phyloP scores from a whole-genome alignment of 805 yeast genomes.

The Wickerhamomyces hampshirensis region DNA sequence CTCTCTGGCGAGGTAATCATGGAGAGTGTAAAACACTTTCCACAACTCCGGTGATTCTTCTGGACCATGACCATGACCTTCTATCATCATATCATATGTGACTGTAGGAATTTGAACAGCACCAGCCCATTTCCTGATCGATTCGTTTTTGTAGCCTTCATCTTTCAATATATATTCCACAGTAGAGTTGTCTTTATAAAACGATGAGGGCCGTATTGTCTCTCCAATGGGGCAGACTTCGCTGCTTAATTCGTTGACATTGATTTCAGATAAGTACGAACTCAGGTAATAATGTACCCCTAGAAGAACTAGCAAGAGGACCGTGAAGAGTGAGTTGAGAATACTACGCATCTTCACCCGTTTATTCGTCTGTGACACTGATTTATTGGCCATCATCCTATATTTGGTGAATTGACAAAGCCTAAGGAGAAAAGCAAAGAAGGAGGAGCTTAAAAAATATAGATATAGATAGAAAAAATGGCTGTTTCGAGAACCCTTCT shows the following conservation, averaged over 20 bases:
- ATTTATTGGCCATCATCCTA: too few relatives aligned
- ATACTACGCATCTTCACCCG: too few relatives aligned
- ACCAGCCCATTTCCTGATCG: constrained; percentile 10
- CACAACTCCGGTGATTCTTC: constrained; percentile 32
- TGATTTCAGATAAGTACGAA: too few relatives aligned
- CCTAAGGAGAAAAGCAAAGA: too few relatives aligned
- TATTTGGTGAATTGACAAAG: too few relatives aligned
- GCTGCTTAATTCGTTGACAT: background rate
- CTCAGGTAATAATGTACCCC: too few relatives aligned
- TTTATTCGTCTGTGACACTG: too few relatives aligned
- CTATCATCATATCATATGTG: constrained; percentile 12
- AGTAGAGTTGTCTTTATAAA: constrained; percentile 6
- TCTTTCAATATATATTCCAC: constrained; percentile 12
- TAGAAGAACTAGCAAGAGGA: too few relatives aligned
- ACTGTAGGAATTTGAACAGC: constrained; percentile 16
- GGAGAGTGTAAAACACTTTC: constrained; percentile 33
- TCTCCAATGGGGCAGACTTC: background rate
- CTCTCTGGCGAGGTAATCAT: constrained; percentile 43
- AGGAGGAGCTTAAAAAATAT: too few relatives aligned
- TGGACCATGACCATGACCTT: constrained; percentile 4
- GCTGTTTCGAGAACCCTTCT: too few relatives aligned
- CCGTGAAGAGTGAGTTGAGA: too few relatives aligned
- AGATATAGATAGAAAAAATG: too few relatives aligned
- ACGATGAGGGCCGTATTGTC: constrained; percentile 12
- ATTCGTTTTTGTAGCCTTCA: constrained; percentile 8